Percentiles rank a stretch among this genome's conserved stretches.
phyloP scores from a whole-genome alignment of 805 yeast genomes.

The Barnettozyma pratensis region DNA sequence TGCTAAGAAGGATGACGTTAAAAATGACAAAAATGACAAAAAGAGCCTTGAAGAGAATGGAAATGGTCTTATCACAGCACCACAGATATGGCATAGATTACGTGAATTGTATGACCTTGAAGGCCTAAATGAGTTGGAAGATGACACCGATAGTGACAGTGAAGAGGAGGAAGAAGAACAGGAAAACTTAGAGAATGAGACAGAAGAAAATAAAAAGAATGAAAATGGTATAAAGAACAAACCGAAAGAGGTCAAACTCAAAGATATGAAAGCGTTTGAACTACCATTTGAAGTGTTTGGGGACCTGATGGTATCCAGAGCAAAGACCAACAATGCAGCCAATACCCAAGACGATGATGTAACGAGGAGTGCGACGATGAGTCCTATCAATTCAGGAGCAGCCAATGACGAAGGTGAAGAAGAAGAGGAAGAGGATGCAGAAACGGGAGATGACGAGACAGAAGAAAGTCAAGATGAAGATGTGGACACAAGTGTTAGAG shows the following conservation, averaged over 20 bases:
- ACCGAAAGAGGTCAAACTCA: not conserved
- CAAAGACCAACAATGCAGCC: not conserved
- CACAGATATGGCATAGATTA: constrained; percentile 56
- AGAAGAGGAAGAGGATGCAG: constrained; percentile 4
- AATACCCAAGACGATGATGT: not conserved
- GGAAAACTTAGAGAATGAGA: not conserved
- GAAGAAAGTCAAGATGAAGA: constrained; percentile 4
- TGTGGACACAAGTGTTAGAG: constrained; percentile 2
- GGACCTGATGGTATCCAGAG: constrained; percentile 1
- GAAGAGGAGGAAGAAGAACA: constrained; percentile 2
- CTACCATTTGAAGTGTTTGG: constrained; percentile 11
- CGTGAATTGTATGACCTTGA: constrained; percentile 48
- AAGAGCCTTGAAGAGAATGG: not conserved
- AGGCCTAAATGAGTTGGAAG: constrained; percentile 52
- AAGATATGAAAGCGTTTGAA: not conserved
- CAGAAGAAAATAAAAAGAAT: not conserved
- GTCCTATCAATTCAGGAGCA: constrained; percentile 1
- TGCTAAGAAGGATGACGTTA: constrained; percentile 27
- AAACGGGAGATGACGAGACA: constrained; percentile 1
- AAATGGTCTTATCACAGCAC: constrained; percentile 26
- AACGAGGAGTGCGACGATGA: not conserved
- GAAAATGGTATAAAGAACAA: no score
- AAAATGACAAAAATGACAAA: no score
- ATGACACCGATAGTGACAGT: constrained; percentile 18
- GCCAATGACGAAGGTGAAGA: constrained; percentile 10